Base-by-base conservation (phyloP, 176 grass and related monocot species). In the Echinochloa phyllopogon region DNA sequence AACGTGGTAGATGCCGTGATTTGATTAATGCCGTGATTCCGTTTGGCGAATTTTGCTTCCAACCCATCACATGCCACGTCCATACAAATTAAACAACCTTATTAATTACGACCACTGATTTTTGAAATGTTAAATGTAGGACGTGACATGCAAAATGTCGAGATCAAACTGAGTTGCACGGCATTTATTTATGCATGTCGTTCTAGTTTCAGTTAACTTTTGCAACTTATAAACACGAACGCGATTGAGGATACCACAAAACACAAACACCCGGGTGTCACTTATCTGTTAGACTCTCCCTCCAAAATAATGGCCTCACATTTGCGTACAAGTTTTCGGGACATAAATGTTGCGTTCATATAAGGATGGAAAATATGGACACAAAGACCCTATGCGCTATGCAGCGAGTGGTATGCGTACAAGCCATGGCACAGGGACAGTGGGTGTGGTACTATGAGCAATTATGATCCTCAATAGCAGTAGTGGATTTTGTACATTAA, bases 1-100 rank as follows among this genome's bases (percentile, higher is more conserved):
- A 27, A 20, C 42, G 42, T 64, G 78, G 21, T 69, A 81, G 78
- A 53, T 81, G 72, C 71, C 27, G 39, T 41, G 66, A 69, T 69
- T 42, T 70, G 41, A 70, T 45, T 70, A 70, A 3, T 70, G 8
- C 41, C 67, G 12, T 24, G 39, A 72, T 48, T 71, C n/a, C 21
- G 10, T 20, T 48, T 23, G 40, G 9, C 66, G 20, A 69, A 69
- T 69, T 69, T 43, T n/a, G 9, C 39, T 17, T 38, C 57, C 57
- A 58, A 23, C 56, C 55, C 1, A 69, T 21, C 66, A 43, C 66
- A 69, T 43, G 66, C 39, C 39, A 44, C 20, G 44, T 69, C 40
- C 66, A 44, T 40, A 43, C 20, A 69, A 69, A 29, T 4, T 4
- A 15, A 51, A 58, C 6, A n/a, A 44, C 9, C 39, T 12, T 63